Evolutionary conservation across 805 yeast genomes (phyloP).

Genomic region (Yarrowia deformans): DNA sequence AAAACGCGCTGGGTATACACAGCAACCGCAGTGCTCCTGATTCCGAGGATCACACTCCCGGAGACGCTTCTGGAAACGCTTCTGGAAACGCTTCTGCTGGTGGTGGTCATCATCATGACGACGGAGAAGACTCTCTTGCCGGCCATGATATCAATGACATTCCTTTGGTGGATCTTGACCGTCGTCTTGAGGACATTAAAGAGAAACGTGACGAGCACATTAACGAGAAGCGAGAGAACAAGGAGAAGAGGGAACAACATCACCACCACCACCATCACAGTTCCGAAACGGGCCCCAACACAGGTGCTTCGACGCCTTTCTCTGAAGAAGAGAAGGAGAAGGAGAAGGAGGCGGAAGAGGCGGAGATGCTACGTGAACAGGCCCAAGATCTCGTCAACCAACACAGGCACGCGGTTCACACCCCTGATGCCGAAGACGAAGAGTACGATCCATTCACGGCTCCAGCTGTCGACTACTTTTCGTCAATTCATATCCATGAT

Average conservation of each 20-base stretch:
- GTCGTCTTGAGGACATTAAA: conserved; percentile 39
- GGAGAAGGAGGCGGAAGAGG: conserved; percentile 19
- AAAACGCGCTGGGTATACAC: conserved; percentile 6
- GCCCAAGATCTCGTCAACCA: conserved; percentile 43
- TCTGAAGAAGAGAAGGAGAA: conserved; percentile 20
- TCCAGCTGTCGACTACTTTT: conserved; percentile 49
- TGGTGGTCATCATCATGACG: not conserved
- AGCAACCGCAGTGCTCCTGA: conserved; percentile 38
- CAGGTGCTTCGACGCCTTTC: conserved; percentile 9
- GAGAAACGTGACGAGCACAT: conserved; percentile 41
- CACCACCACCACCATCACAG: conserved; percentile 25
- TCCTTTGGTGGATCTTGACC: conserved; percentile 44
- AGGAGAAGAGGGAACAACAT: conserved; percentile 37
- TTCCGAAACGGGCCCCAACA: conserved; percentile 7
- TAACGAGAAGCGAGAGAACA: conserved; percentile 41
- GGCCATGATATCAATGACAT: conserved; percentile 43
- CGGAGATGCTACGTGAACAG: conserved; percentile 29
- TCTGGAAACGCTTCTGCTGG: not conserved
- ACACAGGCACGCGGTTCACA: conserved; percentile 42
- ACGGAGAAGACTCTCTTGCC: conserved; percentile 4
- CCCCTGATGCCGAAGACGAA: conserved; percentile 47
- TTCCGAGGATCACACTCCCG: conserved; percentile 7
- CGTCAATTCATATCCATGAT: conserved; percentile 35
- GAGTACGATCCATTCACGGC: conserved; percentile 36
- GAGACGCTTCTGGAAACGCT: not conserved